Evolutionary conservation across 768 basidiomycete genomes (phyloP).

Genomic region (Mycena galopus): DNA sequence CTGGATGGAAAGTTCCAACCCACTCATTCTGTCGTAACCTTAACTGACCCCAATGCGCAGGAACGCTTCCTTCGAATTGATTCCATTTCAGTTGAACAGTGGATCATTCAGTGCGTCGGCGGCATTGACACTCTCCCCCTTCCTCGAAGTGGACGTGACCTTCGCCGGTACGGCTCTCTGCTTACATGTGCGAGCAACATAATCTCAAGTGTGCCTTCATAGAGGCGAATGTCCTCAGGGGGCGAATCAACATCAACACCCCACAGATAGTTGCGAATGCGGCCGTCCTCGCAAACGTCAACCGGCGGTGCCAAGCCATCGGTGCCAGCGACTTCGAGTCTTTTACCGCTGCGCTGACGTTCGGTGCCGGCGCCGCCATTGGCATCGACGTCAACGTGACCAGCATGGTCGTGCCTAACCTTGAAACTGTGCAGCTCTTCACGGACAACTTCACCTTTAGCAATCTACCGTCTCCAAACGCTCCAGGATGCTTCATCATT

Average conservation of each 20-base stretch:
- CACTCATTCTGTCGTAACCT: not conserved
- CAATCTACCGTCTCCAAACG: not conserved
- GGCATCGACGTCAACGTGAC: not conserved
- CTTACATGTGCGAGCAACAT: not conserved
- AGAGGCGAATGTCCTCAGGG: not conserved
- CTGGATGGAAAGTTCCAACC: slow-evolving; percentile 3
- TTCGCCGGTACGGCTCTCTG: not conserved
- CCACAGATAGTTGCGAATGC: slow-evolving; percentile 12
- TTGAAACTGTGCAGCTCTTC: not conserved
- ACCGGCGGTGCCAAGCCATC: slow-evolving; percentile 11
- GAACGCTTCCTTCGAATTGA: slow-evolving; percentile 4
- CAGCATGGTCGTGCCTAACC: not conserved
- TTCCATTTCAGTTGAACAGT: slow-evolving; percentile 27
- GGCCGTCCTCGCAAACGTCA: slow-evolving; percentile 5
- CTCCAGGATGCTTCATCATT: slow-evolving; percentile 19
- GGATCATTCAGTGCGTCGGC: slow-evolving; percentile 20
- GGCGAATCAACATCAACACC: slow-evolving; percentile 7
- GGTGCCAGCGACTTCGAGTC: slow-evolving; percentile 22
- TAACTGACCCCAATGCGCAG: not conserved
- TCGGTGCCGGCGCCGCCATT: slow-evolving; percentile 18
- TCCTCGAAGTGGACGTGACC: slow-evolving; percentile 9
- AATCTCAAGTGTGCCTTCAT: not conserved
- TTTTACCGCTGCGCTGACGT: slow-evolving; percentile 14
- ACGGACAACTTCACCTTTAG: not conserved
- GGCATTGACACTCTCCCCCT: slow-evolving; percentile 12